Evolutionary conservation across 2,329 filamentous ascomycete genomes (phyloP), one percentile per base, ranked within the genome.

Genomic region (Cadophora sp.): DNA sequence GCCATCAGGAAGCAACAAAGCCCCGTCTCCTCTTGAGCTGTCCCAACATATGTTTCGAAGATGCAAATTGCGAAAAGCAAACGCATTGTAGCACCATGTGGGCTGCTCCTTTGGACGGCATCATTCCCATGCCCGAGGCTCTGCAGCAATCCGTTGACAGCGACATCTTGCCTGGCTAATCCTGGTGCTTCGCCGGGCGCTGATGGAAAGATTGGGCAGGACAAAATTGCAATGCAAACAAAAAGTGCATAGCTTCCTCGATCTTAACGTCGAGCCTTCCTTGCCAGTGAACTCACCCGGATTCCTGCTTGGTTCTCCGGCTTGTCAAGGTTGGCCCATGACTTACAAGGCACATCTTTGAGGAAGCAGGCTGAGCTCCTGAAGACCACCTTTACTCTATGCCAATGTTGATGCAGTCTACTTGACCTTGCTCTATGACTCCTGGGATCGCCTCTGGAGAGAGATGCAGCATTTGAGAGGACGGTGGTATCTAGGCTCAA

Each of bases 71-170:
- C 9, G 16, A 26, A 40, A 26, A n/a, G 4, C 55, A 43, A 59
- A 59, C 31, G 19, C 9, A 11, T 37, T 14, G n/a, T 9, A 40
- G 9, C 4, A 14, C 34, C n/a, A 26, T 22, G 4, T 26, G 9
- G 34, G 22, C 31, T 16, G 2, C 12, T 27, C 31, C 34, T n/a
- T 29, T 3, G 50, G n/a, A 59, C 29, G 16, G n/a, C 55, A 59
- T 40, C 27, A 12, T 26, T 40, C 31, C 31, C 55, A 34, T 12
- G 7, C 37, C 37, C 37, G 37, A 40, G 34, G 5, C 31, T 59
- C 55, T 59, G 55, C 55, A 59, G 22, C 31, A 40, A 59, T 26
- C 55, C 55, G 55, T n/a, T 58, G 53, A 22, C 53, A 37, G 34
- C 11, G 53, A 37, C 16, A 14, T 34, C 19, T 58, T 19, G n/a